Conservation (phyloP, 495 filamentous ascomycete genomes). For the Hyaloscypha finlandica region DNA sequence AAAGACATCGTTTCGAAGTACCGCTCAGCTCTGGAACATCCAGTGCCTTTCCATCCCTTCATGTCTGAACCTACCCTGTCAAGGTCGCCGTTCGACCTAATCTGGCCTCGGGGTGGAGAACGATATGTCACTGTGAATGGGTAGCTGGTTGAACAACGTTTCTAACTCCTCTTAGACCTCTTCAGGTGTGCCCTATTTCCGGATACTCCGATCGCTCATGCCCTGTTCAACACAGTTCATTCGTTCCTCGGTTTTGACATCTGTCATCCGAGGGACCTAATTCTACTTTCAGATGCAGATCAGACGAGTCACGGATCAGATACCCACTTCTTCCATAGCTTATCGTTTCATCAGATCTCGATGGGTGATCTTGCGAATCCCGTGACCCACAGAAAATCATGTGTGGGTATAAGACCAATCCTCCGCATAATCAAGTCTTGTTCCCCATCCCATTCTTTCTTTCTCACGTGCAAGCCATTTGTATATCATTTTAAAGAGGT, state of each 20-base stretch:
- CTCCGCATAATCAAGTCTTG: constrained; percentile 26
- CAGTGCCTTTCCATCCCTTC: constrained; percentile 14
- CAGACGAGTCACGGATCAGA: constrained; percentile 30
- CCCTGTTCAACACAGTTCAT: not conserved
- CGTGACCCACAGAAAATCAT: constrained; percentile 7
- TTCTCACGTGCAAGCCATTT: constrained; percentile 26
- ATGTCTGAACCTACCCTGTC: not conserved
- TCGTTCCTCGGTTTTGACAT: constrained; percentile 10
- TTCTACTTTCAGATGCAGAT: constrained; percentile 26
- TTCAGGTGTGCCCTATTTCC: constrained; percentile 16
- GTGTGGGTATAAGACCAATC: constrained; percentile 33
- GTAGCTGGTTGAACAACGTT: not conserved
- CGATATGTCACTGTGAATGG: not conserved
- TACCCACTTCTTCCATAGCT: constrained; percentile 22
- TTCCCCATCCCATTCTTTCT: constrained; percentile 28
- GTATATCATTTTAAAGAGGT: constrained; percentile 40
- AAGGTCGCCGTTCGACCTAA: not conserved
- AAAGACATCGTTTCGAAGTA: constrained; percentile 16
- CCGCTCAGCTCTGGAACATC: constrained; percentile 19
- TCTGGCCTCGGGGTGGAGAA: not conserved
- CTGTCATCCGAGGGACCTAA: constrained; percentile 7
- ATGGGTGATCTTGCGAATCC: constrained; percentile 17
- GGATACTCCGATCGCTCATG: constrained; percentile 3
- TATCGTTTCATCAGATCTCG: constrained; percentile 35
- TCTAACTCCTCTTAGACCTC: constrained; percentile 1